A percentile compares a stretch with the other conserved stretches of the same genome.
Conservation (phyloP, 768 basidiomycete species). For the Leucosporidium yakuticum region DNA sequence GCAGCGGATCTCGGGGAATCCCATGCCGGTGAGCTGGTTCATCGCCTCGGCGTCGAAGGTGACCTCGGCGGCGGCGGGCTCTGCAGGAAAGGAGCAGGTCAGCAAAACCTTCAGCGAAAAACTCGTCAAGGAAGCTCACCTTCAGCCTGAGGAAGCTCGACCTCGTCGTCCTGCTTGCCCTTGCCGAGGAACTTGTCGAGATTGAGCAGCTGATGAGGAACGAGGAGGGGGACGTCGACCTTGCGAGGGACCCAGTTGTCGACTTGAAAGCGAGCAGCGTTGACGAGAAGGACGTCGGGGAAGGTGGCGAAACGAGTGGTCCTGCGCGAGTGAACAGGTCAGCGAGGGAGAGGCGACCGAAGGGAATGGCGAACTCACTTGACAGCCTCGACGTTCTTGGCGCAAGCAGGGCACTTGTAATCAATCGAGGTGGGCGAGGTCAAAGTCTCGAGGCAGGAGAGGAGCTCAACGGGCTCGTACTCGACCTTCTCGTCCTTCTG, state of each 20-base stretch:
- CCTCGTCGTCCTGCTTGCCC: slow-evolving; percentile 66
- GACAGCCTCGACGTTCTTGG: slow-evolving; percentile 59
- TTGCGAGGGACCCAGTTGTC: slow-evolving; percentile 96
- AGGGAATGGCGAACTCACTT: slow-evolving; percentile 53
- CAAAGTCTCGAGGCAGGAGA: slow-evolving; percentile 57
- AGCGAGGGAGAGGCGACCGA: not conserved
- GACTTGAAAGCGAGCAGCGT: slow-evolving; percentile 88
- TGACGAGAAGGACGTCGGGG: slow-evolving; percentile 79
- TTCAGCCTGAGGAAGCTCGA: slow-evolving; percentile 58
- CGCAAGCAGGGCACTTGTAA: slow-evolving; percentile 72
- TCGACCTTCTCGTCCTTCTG: slow-evolving; percentile 46
- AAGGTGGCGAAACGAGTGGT: slow-evolving; percentile 73
- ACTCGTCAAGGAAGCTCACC: slow-evolving; percentile 32
- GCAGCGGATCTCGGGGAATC: slow-evolving; percentile 77
- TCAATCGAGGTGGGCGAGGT: slow-evolving; percentile 56
- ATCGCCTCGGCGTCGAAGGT: slow-evolving; percentile 66
- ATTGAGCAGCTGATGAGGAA: slow-evolving; percentile 59
- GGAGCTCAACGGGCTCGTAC: slow-evolving; percentile 61
- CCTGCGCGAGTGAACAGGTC: slow-evolving; percentile 45
- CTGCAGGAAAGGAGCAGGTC: slow-evolving; percentile 10
- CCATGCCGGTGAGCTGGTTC: slow-evolving; percentile 76
- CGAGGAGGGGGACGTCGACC: slow-evolving; percentile 76
- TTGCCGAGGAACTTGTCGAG: slow-evolving; percentile 63
- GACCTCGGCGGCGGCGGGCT: slow-evolving; percentile 50
- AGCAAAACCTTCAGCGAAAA: not conserved